phyloP scores from a whole-genome alignment of 345 rosid genomes.

The Fremontodendron californicum region DNA sequence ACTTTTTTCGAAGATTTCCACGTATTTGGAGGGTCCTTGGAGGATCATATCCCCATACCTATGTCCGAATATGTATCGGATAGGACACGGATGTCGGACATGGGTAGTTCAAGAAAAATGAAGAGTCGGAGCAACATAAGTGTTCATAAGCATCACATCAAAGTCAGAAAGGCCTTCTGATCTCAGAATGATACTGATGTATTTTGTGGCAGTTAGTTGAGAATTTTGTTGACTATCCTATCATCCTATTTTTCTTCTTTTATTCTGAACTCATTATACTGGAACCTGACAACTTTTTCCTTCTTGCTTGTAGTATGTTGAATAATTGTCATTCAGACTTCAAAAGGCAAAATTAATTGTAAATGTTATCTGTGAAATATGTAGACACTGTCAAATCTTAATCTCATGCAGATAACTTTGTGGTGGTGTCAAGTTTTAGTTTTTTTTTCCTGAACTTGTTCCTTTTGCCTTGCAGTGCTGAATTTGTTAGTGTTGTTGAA shows the following conservation, averaged over 20 bases:
- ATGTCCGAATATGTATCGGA: too few relatives aligned
- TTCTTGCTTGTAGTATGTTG: background rate
- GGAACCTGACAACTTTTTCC: background rate
- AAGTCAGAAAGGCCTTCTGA: background rate
- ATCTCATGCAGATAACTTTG: background rate
- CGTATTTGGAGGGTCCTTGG: too few relatives aligned
- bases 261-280: background rate
- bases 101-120: too few relatives aligned
- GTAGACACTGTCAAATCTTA: background rate
- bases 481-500: constrained; percentile 55
- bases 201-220: background rate
- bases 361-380: background rate
- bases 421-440: background rate
- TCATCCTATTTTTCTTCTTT: background rate
- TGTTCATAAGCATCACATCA: background rate
- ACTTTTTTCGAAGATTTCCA: too few relatives aligned
- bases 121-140: too few relatives aligned
- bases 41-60: too few relatives aligned
- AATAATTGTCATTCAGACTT: background rate
- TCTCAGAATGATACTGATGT: background rate
- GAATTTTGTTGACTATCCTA: background rate
- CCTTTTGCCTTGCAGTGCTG: constrained; percentile 53
- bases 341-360: background rate
- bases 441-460: background rate
- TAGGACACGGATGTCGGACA: too few relatives aligned